These are phyloP conservation scores for Microstegium vimineum DNA, from an alignment of 176 grass and related monocot species.

Conservation along the genomic window DNA sequence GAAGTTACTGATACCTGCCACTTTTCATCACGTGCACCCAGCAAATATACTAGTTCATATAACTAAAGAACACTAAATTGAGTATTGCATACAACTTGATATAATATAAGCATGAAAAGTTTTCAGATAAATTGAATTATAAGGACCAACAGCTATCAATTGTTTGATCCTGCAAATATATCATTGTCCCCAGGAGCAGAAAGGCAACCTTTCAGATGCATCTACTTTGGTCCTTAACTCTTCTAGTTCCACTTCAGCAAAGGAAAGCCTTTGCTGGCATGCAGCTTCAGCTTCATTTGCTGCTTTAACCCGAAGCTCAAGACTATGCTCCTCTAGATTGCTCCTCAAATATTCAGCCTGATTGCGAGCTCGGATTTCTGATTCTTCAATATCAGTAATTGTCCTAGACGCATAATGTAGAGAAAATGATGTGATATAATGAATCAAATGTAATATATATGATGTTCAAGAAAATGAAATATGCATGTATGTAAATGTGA, in stretches of 20 bases:
- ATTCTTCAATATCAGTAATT: constrained; percentile 80
- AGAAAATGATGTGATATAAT: constrained; percentile 19
- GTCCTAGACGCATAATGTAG: constrained; percentile 48
- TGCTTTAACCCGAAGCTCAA: constrained; percentile 94
- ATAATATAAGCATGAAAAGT: not conserved
- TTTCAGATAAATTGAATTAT: not conserved
- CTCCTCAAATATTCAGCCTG: constrained; percentile 70
- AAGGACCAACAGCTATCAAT: constrained; percentile 1
- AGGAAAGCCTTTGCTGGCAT: constrained; percentile 80
- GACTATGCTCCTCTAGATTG: constrained; percentile 71
- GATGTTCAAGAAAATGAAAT: not conserved
- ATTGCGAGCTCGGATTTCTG: constrained; percentile 65
- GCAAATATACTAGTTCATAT: constrained; percentile 3
- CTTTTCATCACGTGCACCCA: not conserved
- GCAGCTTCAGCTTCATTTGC: constrained; percentile 96
- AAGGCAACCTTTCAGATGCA: constrained; percentile 79
- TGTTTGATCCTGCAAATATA: constrained; percentile 16
- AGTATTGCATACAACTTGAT: constrained; percentile 9
- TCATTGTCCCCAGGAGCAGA: constrained; percentile 33
- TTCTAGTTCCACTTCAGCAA: constrained; percentile 75
- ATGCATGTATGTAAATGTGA: not conserved
- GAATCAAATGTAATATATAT: constrained; percentile 10
- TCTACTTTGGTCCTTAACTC: constrained; percentile 67
- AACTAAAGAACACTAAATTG: constrained; percentile 2
- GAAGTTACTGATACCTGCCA: too few relatives aligned